Percentiles rank a stretch among this genome's conserved stretches.
These are phyloP conservation scores for Paramecium biaurelia DNA, from an alignment of 73 alveolate species.

Conservation along the genomic window DNA sequence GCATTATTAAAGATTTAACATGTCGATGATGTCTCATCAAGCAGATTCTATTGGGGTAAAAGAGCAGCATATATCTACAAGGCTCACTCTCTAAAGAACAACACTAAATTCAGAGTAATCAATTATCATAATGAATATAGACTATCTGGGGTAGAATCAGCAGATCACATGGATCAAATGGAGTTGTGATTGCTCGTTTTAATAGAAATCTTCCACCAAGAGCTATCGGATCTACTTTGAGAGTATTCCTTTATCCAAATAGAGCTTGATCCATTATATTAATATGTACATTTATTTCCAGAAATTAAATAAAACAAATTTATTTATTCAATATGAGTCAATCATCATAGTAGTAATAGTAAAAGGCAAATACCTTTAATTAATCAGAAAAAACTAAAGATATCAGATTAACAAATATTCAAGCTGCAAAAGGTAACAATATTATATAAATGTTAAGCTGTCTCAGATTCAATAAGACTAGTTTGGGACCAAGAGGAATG, in stretches of 20 bases:
- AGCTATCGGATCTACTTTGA: conserved; percentile 86
- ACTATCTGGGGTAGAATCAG: conserved; percentile 92
- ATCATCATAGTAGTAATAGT: neutral
- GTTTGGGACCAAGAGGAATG: conserved; percentile 99
- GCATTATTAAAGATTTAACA: conserved; percentile 88
- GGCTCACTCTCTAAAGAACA: conserved; percentile 71
- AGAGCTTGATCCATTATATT: conserved; percentile 54
- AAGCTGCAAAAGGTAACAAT: conserved; percentile 64
- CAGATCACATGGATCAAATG: conserved; percentile 91
- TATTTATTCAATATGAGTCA: neutral
- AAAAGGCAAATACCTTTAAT: neutral
- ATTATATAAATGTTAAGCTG: conserved; percentile 68
- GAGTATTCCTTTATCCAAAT: conserved; percentile 91
- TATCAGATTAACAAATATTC: conserved; percentile 54
- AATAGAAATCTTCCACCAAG: conserved; percentile 87
- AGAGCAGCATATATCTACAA: conserved; percentile 85
- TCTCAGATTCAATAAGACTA: conserved; percentile 98
- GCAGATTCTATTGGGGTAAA: conserved; percentile 88
- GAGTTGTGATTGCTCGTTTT: conserved; percentile 87
- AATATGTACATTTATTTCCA: conserved; percentile 33
- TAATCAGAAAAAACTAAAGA: conserved; percentile 63
- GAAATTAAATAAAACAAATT: conserved; percentile 36
- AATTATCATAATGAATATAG: conserved; percentile 44
- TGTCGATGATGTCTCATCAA: conserved; percentile 66
- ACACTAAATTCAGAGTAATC: conserved; percentile 77